Base-by-base conservation (phyloP, 139 green algal genomes). In the Auxenochlorella pyrenoidosa region DNA sequence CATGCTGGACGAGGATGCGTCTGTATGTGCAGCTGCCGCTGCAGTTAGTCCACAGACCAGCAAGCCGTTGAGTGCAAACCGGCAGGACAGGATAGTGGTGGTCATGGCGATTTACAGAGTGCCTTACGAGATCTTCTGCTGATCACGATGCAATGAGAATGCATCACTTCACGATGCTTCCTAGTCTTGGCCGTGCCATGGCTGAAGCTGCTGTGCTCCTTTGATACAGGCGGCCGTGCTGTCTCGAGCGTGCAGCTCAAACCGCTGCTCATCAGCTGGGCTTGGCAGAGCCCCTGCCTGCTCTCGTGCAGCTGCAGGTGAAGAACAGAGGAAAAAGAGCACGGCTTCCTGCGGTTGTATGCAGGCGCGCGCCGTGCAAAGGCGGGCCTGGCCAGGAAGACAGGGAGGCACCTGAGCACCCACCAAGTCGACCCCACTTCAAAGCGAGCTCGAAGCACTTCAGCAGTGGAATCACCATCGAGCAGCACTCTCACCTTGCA, bases 401-500 rank as follows among this genome's bases (percentile, higher is more conserved):
- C 19, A 34, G 38, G 36, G 19, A 51, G 72, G 72, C 40, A n/a
- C 38, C 2, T 19, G 24, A 32, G 72, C 38, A 78, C 16, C 30
- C 24, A 28, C 1, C n/a, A 75, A 75, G n/a, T 43, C n/a, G 15
- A 24, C 24, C n/a, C 44, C 21, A n/a, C 68, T 1, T 26, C 19
- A n/a, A 34, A 47, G 70, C 22, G 22, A 58, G 47, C 47, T 34
- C 15, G 70, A 34, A 77, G n/a, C 70, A 41, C 12, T 1, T 26
- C 36, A 77, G n/a, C 68, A 40, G 8, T 2, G 21, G 3, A 73
- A 5, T 5, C 2, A 16, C 28, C 28, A 40, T 24, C 15, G 66
- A 36, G 32, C 66, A 40, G 66, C 66, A 41, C 66, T 38, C 73
- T 24, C 43, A 81, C 73, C 73, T 79, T 60, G 41, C 73, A 79